Evolutionary conservation across 2,329 filamentous ascomycete genomes (phyloP).

Genomic region (Ascochyta viciae-villosae): DNA sequence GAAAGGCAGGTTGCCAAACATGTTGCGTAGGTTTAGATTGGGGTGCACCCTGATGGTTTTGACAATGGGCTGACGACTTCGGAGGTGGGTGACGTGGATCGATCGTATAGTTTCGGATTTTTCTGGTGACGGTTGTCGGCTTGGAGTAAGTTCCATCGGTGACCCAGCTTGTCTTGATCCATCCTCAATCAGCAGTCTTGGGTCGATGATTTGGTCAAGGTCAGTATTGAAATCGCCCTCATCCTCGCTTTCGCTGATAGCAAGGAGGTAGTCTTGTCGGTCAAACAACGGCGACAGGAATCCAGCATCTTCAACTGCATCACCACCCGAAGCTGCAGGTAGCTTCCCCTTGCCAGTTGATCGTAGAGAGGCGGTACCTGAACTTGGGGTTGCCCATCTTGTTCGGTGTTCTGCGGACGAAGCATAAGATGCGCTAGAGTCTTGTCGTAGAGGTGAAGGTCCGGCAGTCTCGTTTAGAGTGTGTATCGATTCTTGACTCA

Average conservation of each 20-base stretch:
- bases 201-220: conserved; percentile 20
- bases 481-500: conserved; percentile 24
- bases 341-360: conserved; percentile 20
- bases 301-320: neutral
- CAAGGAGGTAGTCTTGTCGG: conserved; percentile 29
- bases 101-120: conserved; percentile 16
- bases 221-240: conserved; percentile 17
- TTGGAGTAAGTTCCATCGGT: conserved; percentile 16
- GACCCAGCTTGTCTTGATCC: conserved; percentile 4
- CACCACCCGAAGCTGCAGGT: neutral
- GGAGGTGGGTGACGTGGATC: conserved; percentile 27
- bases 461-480: conserved; percentile 9
- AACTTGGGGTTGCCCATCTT: conserved; percentile 12
- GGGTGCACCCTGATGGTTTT: conserved; percentile 32
- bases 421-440: conserved; percentile 17
- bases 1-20: conserved; percentile 29
- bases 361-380: conserved; percentile 7
- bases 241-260: conserved; percentile 20
- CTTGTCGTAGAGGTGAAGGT: conserved; percentile 8
- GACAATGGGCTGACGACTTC: conserved; percentile 28
- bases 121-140: conserved; percentile 6
- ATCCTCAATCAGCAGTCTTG: conserved; percentile 17
- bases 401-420: conserved; percentile 18
- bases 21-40: conserved; percentile 26
- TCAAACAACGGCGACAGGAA: conserved; percentile 30